A percentile compares a stretch with the other conserved stretches of the same genome.
Evolutionary conservation across 2,329 filamentous ascomycete species (phyloP).

Genomic region (Cercospora sp.): DNA sequence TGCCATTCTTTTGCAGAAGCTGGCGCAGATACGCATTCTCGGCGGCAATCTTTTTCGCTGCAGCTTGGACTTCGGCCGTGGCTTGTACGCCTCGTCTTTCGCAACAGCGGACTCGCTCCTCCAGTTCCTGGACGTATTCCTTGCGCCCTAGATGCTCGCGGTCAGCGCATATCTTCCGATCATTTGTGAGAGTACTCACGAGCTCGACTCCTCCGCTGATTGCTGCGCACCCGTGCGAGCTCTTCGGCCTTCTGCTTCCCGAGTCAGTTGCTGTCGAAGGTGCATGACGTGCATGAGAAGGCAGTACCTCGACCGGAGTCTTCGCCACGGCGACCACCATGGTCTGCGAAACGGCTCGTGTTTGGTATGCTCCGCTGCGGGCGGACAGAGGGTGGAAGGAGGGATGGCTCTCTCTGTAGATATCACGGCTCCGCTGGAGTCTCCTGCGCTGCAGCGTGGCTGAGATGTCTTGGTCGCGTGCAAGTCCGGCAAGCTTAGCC

Average conservation of each 20-base stretch:
- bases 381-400: neutral
- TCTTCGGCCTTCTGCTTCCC: neutral
- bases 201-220: conserved; percentile 2
- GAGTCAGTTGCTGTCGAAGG: neutral
- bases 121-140: conserved; percentile 10
- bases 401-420: neutral
- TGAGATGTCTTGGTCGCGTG: neutral
- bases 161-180: neutral
- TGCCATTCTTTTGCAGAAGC: conserved; percentile 4
- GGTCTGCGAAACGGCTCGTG: neutral
- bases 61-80: conserved; percentile 5
- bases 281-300: neutral
- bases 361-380: neutral
- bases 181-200: neutral
- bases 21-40: conserved; percentile 4
- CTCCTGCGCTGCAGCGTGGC: neutral
- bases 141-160: neutral
- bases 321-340: neutral
- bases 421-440: neutral
- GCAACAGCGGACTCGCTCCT: conserved; percentile 3
- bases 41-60: conserved; percentile 2
- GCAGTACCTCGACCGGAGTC: neutral
- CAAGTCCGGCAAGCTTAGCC: neutral
- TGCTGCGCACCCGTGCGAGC: conserved; percentile 5
- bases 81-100: conserved; percentile 7